Evolutionary conservation across 2,329 filamentous ascomycete species (phyloP).

Genomic region (Xylariales sp.): DNA sequence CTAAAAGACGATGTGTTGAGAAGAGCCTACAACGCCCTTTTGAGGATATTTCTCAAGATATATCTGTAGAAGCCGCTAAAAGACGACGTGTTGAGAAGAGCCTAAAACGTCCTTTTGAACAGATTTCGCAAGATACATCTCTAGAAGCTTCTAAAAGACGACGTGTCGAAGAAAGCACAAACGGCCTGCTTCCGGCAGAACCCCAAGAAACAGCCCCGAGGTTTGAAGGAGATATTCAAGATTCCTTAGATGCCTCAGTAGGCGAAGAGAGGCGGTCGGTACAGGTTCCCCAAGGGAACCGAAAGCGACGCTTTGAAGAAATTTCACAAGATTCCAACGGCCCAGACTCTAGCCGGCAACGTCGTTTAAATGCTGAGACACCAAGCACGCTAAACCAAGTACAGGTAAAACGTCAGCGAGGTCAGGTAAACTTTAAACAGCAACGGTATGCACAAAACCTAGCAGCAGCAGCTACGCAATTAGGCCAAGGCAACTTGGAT

Average conservation of each 20-base stretch:
- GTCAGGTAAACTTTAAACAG: not conserved
- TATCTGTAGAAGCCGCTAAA: not conserved
- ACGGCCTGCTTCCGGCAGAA: too few species aligned
- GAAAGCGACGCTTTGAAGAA: not conserved
- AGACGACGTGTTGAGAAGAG: too few species aligned
- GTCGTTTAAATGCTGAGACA: too few species aligned
- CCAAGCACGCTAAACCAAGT: too few species aligned
- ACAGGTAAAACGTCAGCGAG: not conserved
- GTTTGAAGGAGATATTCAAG: not conserved
- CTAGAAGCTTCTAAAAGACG: too few species aligned
- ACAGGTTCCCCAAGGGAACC: not conserved
- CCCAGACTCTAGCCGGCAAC: not conserved
- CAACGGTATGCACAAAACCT: not conserved
- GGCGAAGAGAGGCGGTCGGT: not conserved
- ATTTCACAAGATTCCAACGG: not conserved
- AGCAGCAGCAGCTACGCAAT: too few species aligned
- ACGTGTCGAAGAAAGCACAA: not conserved
- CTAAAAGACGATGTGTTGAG: too few species aligned
- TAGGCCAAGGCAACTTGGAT: not conserved
- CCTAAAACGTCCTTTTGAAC: too few species aligned
- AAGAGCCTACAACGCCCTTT: not conserved
- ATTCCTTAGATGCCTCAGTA: not conserved
- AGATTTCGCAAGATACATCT: too few species aligned
- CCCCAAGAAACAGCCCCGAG: not conserved
- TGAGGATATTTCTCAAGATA: too few species aligned